phyloP scores from a whole-genome alignment of 2,329 filamentous ascomycete species.

The Capronia americana region DNA sequence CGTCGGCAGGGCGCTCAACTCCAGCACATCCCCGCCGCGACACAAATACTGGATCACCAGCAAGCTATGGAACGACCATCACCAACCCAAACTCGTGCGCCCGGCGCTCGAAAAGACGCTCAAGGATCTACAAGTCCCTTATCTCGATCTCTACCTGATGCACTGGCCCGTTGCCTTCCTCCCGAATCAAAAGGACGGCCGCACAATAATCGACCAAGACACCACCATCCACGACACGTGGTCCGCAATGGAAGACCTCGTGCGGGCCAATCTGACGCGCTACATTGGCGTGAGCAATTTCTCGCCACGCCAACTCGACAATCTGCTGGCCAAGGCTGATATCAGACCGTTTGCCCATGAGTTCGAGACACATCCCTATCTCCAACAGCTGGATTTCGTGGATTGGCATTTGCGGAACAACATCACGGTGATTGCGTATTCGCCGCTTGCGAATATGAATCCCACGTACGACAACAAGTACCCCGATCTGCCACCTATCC shows the following conservation, averaged over 20 bases:
- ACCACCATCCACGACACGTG: constrained; percentile 54
- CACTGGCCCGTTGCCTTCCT: constrained; percentile 50
- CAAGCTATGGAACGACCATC: constrained; percentile 82
- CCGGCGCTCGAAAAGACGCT: constrained; percentile 58
- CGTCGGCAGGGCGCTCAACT: constrained; percentile 68
- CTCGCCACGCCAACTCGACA: constrained; percentile 41
- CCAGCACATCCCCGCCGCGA: constrained; percentile 62
- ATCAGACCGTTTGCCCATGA: constrained; percentile 45
- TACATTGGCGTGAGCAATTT: constrained; percentile 71
- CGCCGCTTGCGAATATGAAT: constrained; percentile 53
- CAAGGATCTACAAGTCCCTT: constrained; percentile 47
- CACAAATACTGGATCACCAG: constrained; percentile 74
- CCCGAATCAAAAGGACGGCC: constrained; percentile 39
- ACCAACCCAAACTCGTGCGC: constrained; percentile 64
- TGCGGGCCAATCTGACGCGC: constrained; percentile 58
- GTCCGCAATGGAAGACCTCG: constrained; percentile 68
- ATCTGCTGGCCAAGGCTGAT: constrained; percentile 37
- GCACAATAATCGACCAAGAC: constrained; percentile 41
- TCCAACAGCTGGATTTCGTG: constrained; percentile 47
- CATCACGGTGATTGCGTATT: constrained; percentile 49
- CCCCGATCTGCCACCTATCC: constrained; percentile 45
- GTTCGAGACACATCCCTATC: constrained; percentile 49
- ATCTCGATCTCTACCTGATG: constrained; percentile 56
- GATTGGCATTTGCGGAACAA: constrained; percentile 45
- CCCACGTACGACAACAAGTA: constrained; percentile 51